Base-by-base conservation (phyloP, 768 basidiomycete species). In the Phanerodontia chrysosporium region DNA sequence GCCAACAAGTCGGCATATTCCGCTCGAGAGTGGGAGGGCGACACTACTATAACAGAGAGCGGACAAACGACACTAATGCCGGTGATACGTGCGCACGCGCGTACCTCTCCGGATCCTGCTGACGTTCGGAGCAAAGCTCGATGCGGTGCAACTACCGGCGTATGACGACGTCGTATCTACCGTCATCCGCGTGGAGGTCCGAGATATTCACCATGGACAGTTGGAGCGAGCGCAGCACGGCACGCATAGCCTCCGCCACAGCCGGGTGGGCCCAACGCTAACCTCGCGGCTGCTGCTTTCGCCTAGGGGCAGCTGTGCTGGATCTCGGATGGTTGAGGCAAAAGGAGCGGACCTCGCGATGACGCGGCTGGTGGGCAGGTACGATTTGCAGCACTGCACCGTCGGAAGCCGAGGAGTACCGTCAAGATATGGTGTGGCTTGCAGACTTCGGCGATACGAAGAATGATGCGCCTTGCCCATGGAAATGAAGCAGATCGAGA, bases 401-500 rank as follows among this genome's bases (percentile, higher is more conserved):
- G 8, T 18, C 8, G 18, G 39, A 8, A 42, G 39, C 39, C 39
- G 39, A 4, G 16, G 39, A 32, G 28, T 3, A 32, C 51, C 13
- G 36, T 24, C 5, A 28, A 28, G 35, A 44, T 44, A 53, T 21
- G 29, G 22, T 44, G 24, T 13, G 39, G 39, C 18, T 12, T 42
- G 39, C 10, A 18, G 4, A 18, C 4, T 42, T 42, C 39, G 39
- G 39, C 10, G 39, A 42, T 42, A 42, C 39, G 39, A 18, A 42
- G 39, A 42, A 42, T n/a, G 36, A 24, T 36, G 21, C 24, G 54
- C 39, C 39, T 4, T 10, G 10, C 39, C 4, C 39, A 18, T 18
- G 32, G 32, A 35, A 35, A 29, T 51, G 51, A 25, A 29, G 25
- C 27, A 49, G 53, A 64, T 64, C 63, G 63, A 64, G 63, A 64